Percentiles rank a stretch among this genome's conserved stretches.
phyloP scores from a whole-genome alignment of 2,329 filamentous ascomycete species.

The Hymenoscyphus salicellus region DNA sequence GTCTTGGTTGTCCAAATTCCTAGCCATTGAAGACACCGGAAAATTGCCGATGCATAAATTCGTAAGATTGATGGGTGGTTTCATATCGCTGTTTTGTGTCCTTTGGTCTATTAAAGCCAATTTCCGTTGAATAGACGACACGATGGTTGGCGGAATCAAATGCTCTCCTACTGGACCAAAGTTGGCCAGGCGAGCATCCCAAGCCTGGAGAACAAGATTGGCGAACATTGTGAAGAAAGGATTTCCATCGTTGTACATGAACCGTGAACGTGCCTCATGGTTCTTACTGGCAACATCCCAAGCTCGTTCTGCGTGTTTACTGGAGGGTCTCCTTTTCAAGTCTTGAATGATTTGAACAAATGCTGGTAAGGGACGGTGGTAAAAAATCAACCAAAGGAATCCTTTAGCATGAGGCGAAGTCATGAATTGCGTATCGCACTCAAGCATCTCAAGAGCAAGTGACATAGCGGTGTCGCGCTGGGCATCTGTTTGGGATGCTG shows the following conservation, averaged over 20 bases:
- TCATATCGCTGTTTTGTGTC: no score
- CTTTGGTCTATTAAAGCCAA: no score
- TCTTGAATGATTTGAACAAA: conserved; percentile 37
- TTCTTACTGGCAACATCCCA: conserved; percentile 33
- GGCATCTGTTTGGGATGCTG: conserved; percentile 27
- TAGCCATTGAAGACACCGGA: no score
- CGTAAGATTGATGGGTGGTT: no score
- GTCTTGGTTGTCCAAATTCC: no score
- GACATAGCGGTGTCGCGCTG: conserved; percentile 36
- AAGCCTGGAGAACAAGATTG: conserved; percentile 29
- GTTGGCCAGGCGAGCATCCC: conserved; percentile 28
- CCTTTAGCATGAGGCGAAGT: conserved; percentile 31
- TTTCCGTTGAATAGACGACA: no score
- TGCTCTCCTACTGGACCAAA: no score
- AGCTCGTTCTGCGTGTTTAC: conserved; percentile 29
- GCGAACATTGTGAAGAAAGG: conserved; percentile 26
- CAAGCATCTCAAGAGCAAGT: conserved; percentile 28
- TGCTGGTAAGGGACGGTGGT: conserved; percentile 36
- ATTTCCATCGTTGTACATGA: conserved; percentile 13
- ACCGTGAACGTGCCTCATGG: conserved; percentile 25
- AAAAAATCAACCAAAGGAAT: conserved; percentile 35
- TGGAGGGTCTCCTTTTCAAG: conserved; percentile 29
- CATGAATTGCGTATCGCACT: conserved; percentile 37
- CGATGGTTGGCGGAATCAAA: no score
- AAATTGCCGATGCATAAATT: no score